phyloP scores from a whole-genome alignment of 179 eudicot genomes.

The Amaranthus tricolor region DNA sequence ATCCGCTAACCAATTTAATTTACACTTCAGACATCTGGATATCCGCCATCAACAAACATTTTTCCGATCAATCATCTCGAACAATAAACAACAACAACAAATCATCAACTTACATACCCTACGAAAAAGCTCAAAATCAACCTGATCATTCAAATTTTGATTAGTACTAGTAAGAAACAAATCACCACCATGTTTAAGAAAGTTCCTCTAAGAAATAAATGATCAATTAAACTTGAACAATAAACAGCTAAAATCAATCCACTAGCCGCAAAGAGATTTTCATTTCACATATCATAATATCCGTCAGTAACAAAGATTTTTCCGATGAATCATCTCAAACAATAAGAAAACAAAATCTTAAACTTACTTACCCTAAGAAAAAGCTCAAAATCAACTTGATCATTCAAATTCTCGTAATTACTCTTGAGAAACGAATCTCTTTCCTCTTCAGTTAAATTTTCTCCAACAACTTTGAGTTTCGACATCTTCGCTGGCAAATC shows the following conservation, averaged over 20 bases:
- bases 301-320: no score
- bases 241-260: background rate
- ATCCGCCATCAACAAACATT: no score
- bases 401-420: conserved; percentile 56
- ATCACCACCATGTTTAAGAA: conserved; percentile 27
- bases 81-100: background rate
- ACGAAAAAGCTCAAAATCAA: conserved; percentile 74
- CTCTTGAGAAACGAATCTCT: conserved; percentile 65
- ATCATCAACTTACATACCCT: conserved; percentile 35
- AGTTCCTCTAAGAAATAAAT: background rate
- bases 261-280: background rate
- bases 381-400: conserved; percentile 91
- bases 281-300: no score
- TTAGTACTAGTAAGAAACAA: conserved; percentile 62
- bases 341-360: background rate
- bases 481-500: conserved; percentile 89
- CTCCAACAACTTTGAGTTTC: conserved; percentile 79
- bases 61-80: background rate
- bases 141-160: conserved; percentile 60
- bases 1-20: background rate
- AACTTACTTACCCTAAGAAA: conserved; percentile 39
- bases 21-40: no score
- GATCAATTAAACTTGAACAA: background rate
- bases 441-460: conserved; percentile 78
- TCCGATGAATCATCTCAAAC: background rate